Evolutionary conservation across 352 stramenopile species (phyloP), one percentile per base, ranked within the genome.

Genomic region (Thalassiosira sp.): DNA sequence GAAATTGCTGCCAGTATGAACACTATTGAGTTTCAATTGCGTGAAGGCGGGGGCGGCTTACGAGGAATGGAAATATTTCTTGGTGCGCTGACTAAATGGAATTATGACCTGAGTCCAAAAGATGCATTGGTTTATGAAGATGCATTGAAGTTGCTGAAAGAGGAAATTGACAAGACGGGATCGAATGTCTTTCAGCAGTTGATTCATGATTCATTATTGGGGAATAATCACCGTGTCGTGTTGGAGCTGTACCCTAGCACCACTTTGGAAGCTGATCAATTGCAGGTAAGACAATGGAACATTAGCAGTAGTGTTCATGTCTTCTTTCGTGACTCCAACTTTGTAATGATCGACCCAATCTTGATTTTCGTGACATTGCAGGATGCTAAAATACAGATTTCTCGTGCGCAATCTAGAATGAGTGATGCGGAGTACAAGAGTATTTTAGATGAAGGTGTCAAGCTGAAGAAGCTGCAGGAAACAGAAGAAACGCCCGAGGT

Each of bases 61-160:
- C 70, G 58, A n/a, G 90, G 90, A 35, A 84, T 92, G 27, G 73
- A 81, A 45, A 68, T 94, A 57, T 94, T 95, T 61, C 76, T 91
- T 24, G 72, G 80, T 18, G 71, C 87, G 20, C 60, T 95, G 16
- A 65, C 24, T 2, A 71, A 89, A 49, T 95, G 90, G 90, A 91
- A 93, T 69, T 95, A 94, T 49, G 87, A 93, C 57, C 52, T 62
- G 13, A 76, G 82, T 59, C 87, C 88, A 7, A 84, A 68, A 10
- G 66, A 80, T 43, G 78, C 79, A 7, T 58, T 94, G 0, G 66
- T 80, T 18, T 92, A 90, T 67, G 80, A 91, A 28, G 69, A 72
- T 45, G 81, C 74, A 10, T 81, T 95, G n/a, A 65, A 79, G 33
- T 52, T 81, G 13, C 69, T 95, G 18, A 92, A 93, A 59, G 72